These are phyloP conservation scores for Amylocarpus encephaloides DNA, from an alignment of 2,329 filamentous ascomycete species.

Conservation along the genomic window DNA sequence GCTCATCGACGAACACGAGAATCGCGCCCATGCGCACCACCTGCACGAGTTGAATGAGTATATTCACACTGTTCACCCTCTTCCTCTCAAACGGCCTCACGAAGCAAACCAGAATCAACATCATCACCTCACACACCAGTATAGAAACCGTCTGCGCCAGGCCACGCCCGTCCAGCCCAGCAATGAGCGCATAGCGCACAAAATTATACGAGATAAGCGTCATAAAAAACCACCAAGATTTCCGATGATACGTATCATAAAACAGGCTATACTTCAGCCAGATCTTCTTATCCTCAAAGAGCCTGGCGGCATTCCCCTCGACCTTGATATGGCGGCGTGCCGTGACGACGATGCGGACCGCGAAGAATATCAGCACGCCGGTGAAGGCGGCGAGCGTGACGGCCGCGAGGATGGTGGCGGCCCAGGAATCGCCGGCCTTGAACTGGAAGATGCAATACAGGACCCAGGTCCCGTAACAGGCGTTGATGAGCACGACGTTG, in stretches of 20 bases:
- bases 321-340: constrained; percentile 66
- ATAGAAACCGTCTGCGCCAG: constrained; percentile 74
- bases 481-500: constrained; percentile 80
- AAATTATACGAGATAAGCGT: constrained; percentile 87
- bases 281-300: constrained; percentile 83
- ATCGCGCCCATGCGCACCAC: constrained; percentile 84
- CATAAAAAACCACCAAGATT: constrained; percentile 95
- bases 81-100: constrained; percentile 78
- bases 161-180: constrained; percentile 77
- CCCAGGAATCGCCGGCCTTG: constrained; percentile 88
- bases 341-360: constrained; percentile 71
- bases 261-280: constrained; percentile 97
- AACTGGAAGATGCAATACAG: constrained; percentile 96
- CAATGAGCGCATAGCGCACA: constrained; percentile 78
- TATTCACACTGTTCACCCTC: constrained; percentile 88
- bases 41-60: constrained; percentile 80
- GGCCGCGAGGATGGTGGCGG: constrained; percentile 75
- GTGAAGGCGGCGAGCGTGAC: constrained; percentile 79
- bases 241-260: constrained; percentile 90
- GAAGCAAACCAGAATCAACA: constrained; percentile 77
- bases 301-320: constrained; percentile 63
- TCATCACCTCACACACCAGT: constrained; percentile 61
- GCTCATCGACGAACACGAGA: constrained; percentile 86
- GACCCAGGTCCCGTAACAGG: constrained; percentile 92
- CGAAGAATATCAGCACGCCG: constrained; percentile 72